A percentile compares a stretch with the other conserved stretches of the same genome.
phyloP scores from a whole-genome alignment of 2,329 filamentous ascomycete species.

The Colletotrichum melonis region DNA sequence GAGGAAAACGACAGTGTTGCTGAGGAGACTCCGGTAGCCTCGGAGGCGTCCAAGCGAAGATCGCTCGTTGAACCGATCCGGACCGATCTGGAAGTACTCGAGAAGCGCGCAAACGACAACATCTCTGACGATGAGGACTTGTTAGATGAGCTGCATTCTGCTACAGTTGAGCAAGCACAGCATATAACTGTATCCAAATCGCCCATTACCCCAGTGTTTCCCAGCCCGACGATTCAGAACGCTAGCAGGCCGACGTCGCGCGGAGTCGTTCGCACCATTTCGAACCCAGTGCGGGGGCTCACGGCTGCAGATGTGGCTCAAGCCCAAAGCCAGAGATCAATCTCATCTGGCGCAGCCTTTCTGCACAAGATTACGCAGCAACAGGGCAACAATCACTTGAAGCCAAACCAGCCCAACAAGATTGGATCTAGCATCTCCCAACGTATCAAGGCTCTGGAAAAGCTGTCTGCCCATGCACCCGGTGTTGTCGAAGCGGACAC shows the following conservation, averaged over 20 bases:
- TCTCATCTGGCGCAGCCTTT: constrained; percentile 68
- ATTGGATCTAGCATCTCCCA: constrained; percentile 93
- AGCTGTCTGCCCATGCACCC: constrained; percentile 66
- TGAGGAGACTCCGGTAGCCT: constrained; percentile 39
- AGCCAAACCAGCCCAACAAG: constrained; percentile 77
- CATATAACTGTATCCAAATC: constrained; percentile 84
- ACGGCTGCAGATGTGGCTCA: constrained; percentile 59
- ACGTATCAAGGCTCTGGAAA: constrained; percentile 92
- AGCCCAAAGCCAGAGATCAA: constrained; percentile 55
- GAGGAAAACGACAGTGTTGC: constrained; percentile 41
- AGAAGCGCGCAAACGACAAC: constrained; percentile 55
- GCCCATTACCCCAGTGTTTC: constrained; percentile 77
- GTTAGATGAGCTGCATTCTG: constrained; percentile 86
- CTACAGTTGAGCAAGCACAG: constrained; percentile 85
- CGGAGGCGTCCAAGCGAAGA: constrained; percentile 49
- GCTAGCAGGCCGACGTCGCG: constrained; percentile 45
- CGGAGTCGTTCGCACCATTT: constrained; percentile 48
- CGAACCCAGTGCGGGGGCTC: constrained; percentile 57
- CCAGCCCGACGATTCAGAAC: constrained; percentile 43
- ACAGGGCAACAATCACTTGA: constrained; percentile 59
- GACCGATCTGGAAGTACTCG: constrained; percentile 55
- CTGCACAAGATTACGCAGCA: constrained; percentile 66
- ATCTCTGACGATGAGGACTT: constrained; percentile 80
- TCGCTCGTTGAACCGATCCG: constrained; percentile 64
- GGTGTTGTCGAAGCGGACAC: constrained; percentile 41